phyloP scores from a whole-genome alignment of 106 monocot species.

The Allium cepa region DNA sequence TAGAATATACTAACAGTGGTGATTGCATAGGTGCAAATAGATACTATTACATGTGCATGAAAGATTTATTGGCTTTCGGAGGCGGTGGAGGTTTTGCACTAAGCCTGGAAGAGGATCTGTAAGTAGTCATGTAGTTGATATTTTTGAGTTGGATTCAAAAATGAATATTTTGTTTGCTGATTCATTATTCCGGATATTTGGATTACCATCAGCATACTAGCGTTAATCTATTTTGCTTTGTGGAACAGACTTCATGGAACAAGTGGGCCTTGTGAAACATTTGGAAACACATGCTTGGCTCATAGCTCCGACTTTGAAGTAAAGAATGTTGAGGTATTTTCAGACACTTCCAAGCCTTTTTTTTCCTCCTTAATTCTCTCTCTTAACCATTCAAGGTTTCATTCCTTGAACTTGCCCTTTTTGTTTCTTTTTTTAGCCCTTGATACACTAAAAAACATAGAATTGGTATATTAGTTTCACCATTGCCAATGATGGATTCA shows the following conservation, averaged over 20 bases:
- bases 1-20: slow-evolving; percentile 10
- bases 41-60: slow-evolving; percentile 86
- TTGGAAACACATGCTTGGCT: slow-evolving; percentile 89
- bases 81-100: slow-evolving; percentile 82
- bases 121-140: slow-evolving; percentile 22
- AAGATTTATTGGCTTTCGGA: slow-evolving; percentile 78
- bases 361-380: neutral
- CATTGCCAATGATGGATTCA: too few relatives aligned
- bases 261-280: slow-evolving; percentile 81
- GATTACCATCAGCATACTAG: neutral
- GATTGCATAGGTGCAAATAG: slow-evolving; percentile 70
- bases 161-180: neutral
- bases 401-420: neutral
- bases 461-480: too few relatives aligned
- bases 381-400: too few relatives aligned
- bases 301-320: slow-evolving; percentile 79
- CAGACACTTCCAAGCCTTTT: neutral
- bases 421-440: too few relatives aligned
- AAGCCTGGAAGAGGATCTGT: slow-evolving; percentile 88
- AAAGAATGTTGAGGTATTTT: slow-evolving; percentile 93
- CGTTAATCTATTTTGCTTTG: slow-evolving; percentile 4
- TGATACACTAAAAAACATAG: too few relatives aligned
- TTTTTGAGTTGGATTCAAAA: neutral
- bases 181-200: neutral
- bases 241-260: slow-evolving; percentile 66